Evolutionary conservation across 352 stramenopile genomes (phyloP), one percentile per base, ranked within the genome.

Genomic region (Phytophthora uliginosa): DNA sequence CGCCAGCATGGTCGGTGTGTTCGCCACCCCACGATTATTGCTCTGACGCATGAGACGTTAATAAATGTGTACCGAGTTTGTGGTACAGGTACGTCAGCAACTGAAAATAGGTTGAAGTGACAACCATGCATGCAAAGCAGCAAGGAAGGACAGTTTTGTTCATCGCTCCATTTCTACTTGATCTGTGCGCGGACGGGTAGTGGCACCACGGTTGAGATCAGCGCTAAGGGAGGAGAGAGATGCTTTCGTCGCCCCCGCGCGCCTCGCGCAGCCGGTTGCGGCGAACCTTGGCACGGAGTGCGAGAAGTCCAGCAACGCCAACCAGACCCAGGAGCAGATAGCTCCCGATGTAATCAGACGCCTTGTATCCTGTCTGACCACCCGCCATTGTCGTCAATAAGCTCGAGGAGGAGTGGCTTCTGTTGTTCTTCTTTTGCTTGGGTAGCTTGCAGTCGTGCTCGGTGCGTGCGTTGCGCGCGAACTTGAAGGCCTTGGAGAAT

Each of bases 311-410:
- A 59, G 76, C 82, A 52, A 90, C 52, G n/a, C 59, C 86, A 34
- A 92, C 81, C 26, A 93, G 72, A n/a, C 81, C 84, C 22, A 93
- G 42, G 28, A 93, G 58, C 20, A 92, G 56, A 61, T 82, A 86
- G 56, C 78, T 85, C 33, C 77, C 88, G 18, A 85, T 33, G 62
- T 90, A 92, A 64, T 90, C 72, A 42, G 79, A 83, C 1, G 66
- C 52, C 22, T 53, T 55, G 52, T 54, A 85, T 50, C 40, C 42
- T 18, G 60, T 22, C 22, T 60, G 42, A 12, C 22, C 64, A 22
- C 58, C 34, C 22, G 22, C 50, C 28, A 72, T 48, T 22, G 66
- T 61, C 2, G 52, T 79, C 55, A 76, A 69, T 28, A 83, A 42
- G 40, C 50, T 83, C 3, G 76, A 74, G 13, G 74, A 76, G 4